Conservation (phyloP, 805 yeast genomes). For the Candida golubevii region DNA sequence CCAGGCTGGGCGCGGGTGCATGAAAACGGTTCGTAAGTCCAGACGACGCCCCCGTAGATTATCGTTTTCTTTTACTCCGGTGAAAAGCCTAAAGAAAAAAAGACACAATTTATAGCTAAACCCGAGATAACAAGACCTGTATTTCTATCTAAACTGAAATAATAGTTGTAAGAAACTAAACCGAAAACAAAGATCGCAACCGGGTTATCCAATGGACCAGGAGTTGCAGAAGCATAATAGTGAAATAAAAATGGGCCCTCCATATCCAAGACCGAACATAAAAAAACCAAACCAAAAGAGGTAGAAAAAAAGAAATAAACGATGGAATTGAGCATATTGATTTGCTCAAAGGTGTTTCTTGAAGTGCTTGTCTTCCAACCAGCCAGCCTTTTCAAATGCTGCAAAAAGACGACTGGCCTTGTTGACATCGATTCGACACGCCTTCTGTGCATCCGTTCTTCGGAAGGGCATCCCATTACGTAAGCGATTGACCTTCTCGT, state of each 20-base stretch:
- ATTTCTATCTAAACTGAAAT: no score
- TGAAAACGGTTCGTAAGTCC: no score
- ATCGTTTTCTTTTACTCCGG: no score
- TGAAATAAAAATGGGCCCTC: neutral
- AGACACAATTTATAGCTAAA: no score
- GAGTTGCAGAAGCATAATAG: neutral
- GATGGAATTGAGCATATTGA: neutral
- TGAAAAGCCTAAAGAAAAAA: no score
- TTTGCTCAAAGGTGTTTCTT: conserved; percentile 14
- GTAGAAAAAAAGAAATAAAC: neutral
- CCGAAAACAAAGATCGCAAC: no score
- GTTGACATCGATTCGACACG: conserved; percentile 94
- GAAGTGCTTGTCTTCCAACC: conserved; percentile 79
- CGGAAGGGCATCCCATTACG: conserved; percentile 74
- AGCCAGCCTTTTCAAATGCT: conserved; percentile 86
- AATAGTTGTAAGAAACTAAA: no score
- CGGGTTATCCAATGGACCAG: no score
- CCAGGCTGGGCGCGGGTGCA: no score
- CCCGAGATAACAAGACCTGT: no score
- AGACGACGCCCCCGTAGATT: no score
- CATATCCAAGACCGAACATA: conserved; percentile 2
- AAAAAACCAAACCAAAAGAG: conserved; percentile 6
- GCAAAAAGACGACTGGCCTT: conserved; percentile 90
- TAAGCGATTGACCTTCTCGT: conserved; percentile 79
- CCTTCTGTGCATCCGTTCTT: conserved; percentile 97